Percentiles rank a stretch among this genome's conserved stretches.
Evolutionary conservation across 2,329 filamentous ascomycete genomes (phyloP).

Genomic region (Xenosphaeropsis pyriputrescens): DNA sequence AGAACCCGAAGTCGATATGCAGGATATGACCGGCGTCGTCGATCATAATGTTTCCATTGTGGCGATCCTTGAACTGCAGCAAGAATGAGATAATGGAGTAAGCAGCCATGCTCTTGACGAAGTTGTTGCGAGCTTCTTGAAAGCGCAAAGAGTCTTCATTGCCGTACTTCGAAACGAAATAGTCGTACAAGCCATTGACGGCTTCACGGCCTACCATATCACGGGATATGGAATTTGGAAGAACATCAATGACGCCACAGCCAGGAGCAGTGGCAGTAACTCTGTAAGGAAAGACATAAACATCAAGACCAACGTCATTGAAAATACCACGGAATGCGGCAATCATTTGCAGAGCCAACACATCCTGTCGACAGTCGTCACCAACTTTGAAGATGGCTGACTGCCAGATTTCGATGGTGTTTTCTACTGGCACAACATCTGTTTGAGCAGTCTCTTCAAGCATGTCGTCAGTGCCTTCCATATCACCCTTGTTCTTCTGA

Average conservation of each 20-base stretch:
- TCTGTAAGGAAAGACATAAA: constrained; percentile 92
- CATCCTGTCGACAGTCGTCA: constrained; percentile 94
- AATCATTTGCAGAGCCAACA: constrained; percentile 95
- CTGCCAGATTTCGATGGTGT: constrained; percentile 90
- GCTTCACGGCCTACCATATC: constrained; percentile 98
- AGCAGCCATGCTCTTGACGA: constrained; percentile 98
- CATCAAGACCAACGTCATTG: constrained; percentile 84
- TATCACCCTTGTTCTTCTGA: constrained; percentile 53
- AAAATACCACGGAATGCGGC: constrained; percentile 95
- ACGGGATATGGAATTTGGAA: constrained; percentile 93
- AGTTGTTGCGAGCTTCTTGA: constrained; percentile 90
- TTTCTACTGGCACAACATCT: constrained; percentile 22
- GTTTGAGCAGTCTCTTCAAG: constrained; percentile 29
- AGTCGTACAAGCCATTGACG: constrained; percentile 96
- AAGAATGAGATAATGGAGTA: constrained; percentile 96
- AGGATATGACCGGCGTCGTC: constrained; percentile 94
- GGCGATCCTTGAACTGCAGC: constrained; percentile 95
- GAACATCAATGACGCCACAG: constrained; percentile 93
- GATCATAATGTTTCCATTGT: constrained; percentile 99
- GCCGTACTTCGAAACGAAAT: constrained; percentile 94
- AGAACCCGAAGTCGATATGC: constrained; percentile 98
- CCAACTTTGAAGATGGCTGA: constrained; percentile 99
- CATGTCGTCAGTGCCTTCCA: constrained; percentile 36
- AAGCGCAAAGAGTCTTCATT: constrained; percentile 91
- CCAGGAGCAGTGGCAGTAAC: constrained; percentile 95